Conservation (phyloP, 352 stramenopile genomes). For the Phytophthora quininea region DNA sequence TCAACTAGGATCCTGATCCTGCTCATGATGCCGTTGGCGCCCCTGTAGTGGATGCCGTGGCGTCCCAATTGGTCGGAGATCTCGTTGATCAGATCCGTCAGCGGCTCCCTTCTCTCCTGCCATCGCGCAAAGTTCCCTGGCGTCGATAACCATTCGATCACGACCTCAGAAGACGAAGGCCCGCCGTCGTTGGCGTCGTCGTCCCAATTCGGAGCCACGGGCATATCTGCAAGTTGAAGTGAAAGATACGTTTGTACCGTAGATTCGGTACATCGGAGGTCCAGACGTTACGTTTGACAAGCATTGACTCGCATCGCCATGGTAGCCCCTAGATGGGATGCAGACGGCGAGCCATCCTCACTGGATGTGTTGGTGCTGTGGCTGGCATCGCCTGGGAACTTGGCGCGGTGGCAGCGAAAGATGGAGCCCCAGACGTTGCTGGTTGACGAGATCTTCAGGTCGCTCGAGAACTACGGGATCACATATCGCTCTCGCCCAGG, state of each 20-base stretch:
- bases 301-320: background rate
- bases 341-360: constrained; percentile 12
- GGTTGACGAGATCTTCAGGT: constrained; percentile 8
- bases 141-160: constrained; percentile 32
- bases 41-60: constrained; percentile 8
- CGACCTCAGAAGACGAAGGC: constrained; percentile 19
- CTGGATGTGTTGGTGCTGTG: constrained; percentile 31
- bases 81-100: background rate
- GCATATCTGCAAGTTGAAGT: background rate
- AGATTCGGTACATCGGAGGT: background rate
- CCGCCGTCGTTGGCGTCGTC: background rate
- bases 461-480: constrained; percentile 7
- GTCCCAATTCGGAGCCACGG: constrained; percentile 5
- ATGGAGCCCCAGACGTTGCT: background rate
- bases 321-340: background rate
- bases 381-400: constrained; percentile 26
- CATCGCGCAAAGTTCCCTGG: constrained; percentile 36
- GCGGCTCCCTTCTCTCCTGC: background rate
- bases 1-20: constrained; percentile 2
- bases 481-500: constrained; percentile 4
- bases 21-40: background rate
- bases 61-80: background rate
- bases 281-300: background rate
- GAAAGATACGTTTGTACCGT: background rate
- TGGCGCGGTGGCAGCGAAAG: constrained; percentile 17